These are phyloP conservation scores for Pichia deserticola DNA, from an alignment of 805 yeast species.

Conservation along the genomic window DNA sequence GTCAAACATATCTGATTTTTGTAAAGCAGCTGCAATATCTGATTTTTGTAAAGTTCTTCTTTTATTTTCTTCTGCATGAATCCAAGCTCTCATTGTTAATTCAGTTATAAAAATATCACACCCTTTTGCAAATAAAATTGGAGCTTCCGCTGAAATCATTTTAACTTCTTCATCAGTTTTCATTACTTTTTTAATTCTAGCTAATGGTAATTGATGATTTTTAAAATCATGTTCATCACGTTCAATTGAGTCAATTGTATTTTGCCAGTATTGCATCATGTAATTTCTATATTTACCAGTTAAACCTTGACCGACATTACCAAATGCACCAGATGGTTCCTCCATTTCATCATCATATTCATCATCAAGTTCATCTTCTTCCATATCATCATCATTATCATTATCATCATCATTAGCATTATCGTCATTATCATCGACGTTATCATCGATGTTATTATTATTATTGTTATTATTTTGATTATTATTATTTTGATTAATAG, in stretches of 20 bases:
- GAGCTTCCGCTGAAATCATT: constrained; percentile 98
- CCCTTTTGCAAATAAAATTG: constrained; percentile 94
- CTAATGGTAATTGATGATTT: constrained; percentile 90
- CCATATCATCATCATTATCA: constrained; percentile 25
- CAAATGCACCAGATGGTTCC: constrained; percentile 30
- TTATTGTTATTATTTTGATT: not conserved
- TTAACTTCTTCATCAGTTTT: constrained; percentile 95
- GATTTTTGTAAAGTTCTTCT: constrained; percentile 89
- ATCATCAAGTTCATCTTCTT: constrained; percentile 17
- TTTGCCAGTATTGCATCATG: constrained; percentile 98
- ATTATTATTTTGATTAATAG: no score
- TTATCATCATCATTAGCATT: not conserved
- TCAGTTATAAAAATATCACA: constrained; percentile 97
- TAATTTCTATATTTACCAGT: constrained; percentile 73
- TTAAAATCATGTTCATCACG: constrained; percentile 85
- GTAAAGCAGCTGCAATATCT: constrained; percentile 92
- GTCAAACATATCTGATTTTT: constrained; percentile 95
- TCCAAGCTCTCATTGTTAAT: constrained; percentile 98
- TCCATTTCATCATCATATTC: constrained; percentile 27
- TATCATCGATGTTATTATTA: not conserved
- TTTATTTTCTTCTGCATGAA: constrained; percentile 94
- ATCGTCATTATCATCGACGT: not conserved
- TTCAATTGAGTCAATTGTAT: constrained; percentile 84
- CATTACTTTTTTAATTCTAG: constrained; percentile 95
- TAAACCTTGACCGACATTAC: constrained; percentile 90